phyloP scores from a whole-genome alignment of 352 stramenopile species.

The Phytophthora podocarpi region DNA sequence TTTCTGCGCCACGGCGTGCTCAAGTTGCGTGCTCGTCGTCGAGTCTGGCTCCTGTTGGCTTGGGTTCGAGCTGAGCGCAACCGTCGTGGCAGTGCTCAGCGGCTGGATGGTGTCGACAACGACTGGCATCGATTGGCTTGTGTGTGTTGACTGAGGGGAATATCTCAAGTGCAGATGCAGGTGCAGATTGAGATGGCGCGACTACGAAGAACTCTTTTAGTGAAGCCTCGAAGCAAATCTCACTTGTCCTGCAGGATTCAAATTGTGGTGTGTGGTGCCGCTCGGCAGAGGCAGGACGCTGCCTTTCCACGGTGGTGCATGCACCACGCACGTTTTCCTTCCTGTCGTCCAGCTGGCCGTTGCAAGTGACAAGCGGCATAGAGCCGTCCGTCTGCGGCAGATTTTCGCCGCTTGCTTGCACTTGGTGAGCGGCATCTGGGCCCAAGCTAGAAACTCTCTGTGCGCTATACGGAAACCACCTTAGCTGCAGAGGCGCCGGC shows the following conservation, averaged over 20 bases:
- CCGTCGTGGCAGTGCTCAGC: slow-evolving; percentile 25
- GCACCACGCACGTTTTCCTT: slow-evolving; percentile 10
- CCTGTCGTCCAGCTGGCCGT: slow-evolving; percentile 28
- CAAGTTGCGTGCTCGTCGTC: slow-evolving; percentile 29
- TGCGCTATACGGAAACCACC: slow-evolving; percentile 3
- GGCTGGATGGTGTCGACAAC: slow-evolving; percentile 38
- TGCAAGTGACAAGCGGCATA: slow-evolving; percentile 34
- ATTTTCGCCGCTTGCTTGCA: slow-evolving; percentile 12
- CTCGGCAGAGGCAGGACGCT: slow-evolving; percentile 22
- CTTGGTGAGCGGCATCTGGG: background rate
- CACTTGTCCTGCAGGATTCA: background rate
- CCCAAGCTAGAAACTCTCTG: background rate
- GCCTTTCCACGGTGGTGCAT: slow-evolving; percentile 18
- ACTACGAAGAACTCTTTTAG: slow-evolving; percentile 8
- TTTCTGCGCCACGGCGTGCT: slow-evolving; percentile 31
- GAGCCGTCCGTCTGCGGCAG: too few species aligned
- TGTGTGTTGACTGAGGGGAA: background rate
- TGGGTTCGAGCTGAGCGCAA: slow-evolving; percentile 24
- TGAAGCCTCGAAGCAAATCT: background rate
- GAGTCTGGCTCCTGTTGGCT: slow-evolving; percentile 30
- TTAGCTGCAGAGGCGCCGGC: background rate
- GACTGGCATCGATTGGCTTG: slow-evolving; percentile 26
- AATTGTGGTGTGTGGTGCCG: slow-evolving; percentile 25
- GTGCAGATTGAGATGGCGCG: background rate
- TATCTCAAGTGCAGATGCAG: background rate